Evolutionary conservation across 2,329 filamentous ascomycete genomes (phyloP).

Genomic region (Ilyonectria destructans): DNA sequence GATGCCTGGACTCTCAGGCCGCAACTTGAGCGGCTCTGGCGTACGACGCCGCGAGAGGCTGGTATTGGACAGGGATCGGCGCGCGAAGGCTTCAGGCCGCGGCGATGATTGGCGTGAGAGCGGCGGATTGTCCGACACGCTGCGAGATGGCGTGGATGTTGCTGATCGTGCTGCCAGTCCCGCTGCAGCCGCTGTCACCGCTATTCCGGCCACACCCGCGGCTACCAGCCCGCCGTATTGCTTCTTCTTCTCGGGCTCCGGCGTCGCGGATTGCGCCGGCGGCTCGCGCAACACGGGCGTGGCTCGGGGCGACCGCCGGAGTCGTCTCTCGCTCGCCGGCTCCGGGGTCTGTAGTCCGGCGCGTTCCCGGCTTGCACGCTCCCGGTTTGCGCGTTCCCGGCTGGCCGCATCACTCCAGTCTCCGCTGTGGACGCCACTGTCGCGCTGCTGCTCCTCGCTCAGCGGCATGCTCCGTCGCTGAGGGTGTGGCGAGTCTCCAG

Average conservation of each 20-base stretch:
- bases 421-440: constrained; percentile 72
- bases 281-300: constrained; percentile 62
- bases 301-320: constrained; percentile 53
- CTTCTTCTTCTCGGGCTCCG: constrained; percentile 61
- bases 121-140: constrained; percentile 58
- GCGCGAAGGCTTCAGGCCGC: constrained; percentile 49
- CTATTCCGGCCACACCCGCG: constrained; percentile 28
- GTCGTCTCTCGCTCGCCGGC: constrained; percentile 46
- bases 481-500: constrained; percentile 58
- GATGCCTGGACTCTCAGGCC: constrained; percentile 76
- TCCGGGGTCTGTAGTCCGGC: constrained; percentile 49
- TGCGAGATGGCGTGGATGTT: constrained; percentile 42
- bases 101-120: constrained; percentile 42
- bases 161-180: constrained; percentile 37
- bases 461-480: constrained; percentile 55
- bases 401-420: constrained; percentile 59
- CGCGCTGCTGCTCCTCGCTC: constrained; percentile 60
- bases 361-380: not conserved
- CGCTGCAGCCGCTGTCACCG: constrained; percentile 30
- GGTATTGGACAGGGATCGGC: constrained; percentile 69
- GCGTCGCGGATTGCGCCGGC: constrained; percentile 54
- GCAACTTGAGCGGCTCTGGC: constrained; percentile 68
- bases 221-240: constrained; percentile 51
- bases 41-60: constrained; percentile 68
- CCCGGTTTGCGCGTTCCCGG: constrained; percentile 34